Conservation (phyloP, 2,329 filamentous ascomycete genomes). For the Fonsecaea erecta region DNA sequence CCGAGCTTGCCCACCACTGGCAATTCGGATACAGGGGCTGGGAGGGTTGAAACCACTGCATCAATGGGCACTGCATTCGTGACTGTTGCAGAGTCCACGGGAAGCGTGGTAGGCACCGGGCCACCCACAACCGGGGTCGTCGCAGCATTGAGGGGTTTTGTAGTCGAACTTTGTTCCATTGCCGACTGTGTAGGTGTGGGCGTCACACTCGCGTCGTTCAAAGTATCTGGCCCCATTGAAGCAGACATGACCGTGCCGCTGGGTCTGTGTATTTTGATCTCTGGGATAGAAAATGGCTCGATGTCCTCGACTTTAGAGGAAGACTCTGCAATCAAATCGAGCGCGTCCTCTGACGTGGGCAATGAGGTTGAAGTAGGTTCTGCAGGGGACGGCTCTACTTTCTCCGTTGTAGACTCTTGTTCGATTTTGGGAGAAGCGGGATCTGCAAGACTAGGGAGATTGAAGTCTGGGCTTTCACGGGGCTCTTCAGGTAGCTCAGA, state of each 20-base stretch:
- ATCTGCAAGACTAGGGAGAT: background rate
- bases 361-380: background rate
- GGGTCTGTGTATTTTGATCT: constrained; percentile 29
- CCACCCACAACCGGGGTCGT: background rate
- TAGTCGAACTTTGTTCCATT: constrained; percentile 9
- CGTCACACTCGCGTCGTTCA: constrained; percentile 4
- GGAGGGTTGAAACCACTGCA: background rate
- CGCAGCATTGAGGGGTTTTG: background rate
- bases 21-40: constrained; percentile 2
- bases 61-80: constrained; percentile 7
- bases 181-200: constrained; percentile 13
- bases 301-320: background rate
- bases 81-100: constrained; percentile 4
- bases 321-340: background rate
- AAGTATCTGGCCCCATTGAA: constrained; percentile 9
- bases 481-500: background rate
- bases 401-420: background rate
- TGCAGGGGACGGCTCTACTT: background rate
- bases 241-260: constrained; percentile 24
- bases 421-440: background rate
- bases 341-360: constrained; percentile 6
- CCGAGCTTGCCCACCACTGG: background rate
- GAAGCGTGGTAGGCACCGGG: background rate
- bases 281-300: constrained; percentile 9
- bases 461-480: background rate